Percentiles rank a stretch among this genome's conserved stretches.
phyloP scores from a whole-genome alignment of 2,329 filamentous ascomycete genomes.

The Meredithiella fracta region DNA sequence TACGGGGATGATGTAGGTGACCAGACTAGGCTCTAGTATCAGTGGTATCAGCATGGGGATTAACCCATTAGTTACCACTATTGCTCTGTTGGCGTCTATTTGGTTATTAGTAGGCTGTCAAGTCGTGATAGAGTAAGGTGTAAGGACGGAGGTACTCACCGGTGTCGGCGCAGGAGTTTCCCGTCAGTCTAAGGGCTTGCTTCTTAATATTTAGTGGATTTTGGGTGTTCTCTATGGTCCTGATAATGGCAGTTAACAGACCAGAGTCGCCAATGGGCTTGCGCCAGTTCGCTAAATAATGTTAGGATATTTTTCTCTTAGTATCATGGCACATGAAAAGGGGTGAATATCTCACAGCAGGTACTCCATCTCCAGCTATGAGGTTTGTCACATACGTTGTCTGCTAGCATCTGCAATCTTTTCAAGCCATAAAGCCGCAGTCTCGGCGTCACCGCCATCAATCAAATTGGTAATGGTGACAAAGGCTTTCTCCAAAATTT shows the following conservation, averaged over 20 bases:
- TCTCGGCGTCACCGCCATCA: neutral
- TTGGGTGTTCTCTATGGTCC: neutral
- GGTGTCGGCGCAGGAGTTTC: slow-evolving; percentile 13
- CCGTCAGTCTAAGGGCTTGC: slow-evolving; percentile 12
- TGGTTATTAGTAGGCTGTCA: neutral
- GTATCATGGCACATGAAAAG: neutral
- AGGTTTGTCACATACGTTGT: slow-evolving; percentile 7
- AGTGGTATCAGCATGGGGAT: slow-evolving; percentile 32
- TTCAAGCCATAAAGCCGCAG: slow-evolving; percentile 6
- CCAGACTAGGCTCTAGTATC: slow-evolving; percentile 30
- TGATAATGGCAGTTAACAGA: slow-evolving; percentile 3
- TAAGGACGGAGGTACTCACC: slow-evolving; percentile 1
- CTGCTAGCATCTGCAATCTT: slow-evolving; percentile 11
- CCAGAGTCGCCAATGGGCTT: slow-evolving; percentile 9
- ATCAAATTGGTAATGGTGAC: slow-evolving; percentile 5
- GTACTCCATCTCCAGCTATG: too few relatives aligned
- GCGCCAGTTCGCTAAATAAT: slow-evolving; percentile 10
- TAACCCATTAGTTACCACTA: slow-evolving; percentile 33
- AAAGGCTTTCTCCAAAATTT: neutral
- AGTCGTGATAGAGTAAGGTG: too few relatives aligned
- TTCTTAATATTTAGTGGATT: neutral
- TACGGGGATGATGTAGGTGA: slow-evolving; percentile 40
- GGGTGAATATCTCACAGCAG: neutral
- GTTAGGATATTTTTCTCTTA: slow-evolving; percentile 1
- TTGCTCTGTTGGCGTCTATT: slow-evolving; percentile 41